phyloP scores from a whole-genome alignment of 768 basidiomycete genomes.

The Auriculariales sp. region DNA sequence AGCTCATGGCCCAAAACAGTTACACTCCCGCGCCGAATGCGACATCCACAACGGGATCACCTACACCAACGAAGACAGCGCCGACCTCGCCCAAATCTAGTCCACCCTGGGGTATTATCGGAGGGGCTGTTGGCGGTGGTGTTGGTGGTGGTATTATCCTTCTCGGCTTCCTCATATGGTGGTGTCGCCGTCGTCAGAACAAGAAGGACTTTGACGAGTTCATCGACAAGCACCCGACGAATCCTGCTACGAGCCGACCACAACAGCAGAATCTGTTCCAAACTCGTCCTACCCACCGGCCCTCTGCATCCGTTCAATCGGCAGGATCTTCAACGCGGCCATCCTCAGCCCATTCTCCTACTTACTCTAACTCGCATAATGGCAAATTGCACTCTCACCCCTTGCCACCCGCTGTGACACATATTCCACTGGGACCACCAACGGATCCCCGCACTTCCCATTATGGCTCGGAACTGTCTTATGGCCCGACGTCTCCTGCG shows the following conservation, averaged over 20 bases:
- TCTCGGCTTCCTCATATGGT: background rate
- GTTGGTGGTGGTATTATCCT: background rate
- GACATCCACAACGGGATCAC: background rate
- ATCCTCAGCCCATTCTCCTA: too few species aligned
- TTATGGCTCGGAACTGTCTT: too few species aligned
- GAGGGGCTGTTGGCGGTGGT: slow-evolving; percentile 2
- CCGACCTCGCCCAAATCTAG: background rate
- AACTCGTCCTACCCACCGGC: too few species aligned
- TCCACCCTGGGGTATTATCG: background rate
- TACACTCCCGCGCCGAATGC: background rate
- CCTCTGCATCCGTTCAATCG: too few species aligned
- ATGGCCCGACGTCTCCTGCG: background rate
- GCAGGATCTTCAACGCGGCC: too few species aligned
- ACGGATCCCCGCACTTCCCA: too few species aligned
- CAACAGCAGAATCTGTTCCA: too few species aligned
- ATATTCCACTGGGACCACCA: too few species aligned
- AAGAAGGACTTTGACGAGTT: background rate
- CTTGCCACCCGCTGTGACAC: too few species aligned
- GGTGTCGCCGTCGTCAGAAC: background rate
- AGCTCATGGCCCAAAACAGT: background rate
- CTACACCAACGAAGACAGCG: background rate
- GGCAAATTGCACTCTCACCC: too few species aligned
- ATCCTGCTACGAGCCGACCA: background rate
- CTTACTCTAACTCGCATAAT: too few species aligned
- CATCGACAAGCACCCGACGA: background rate